Evolutionary conservation across 1,139 yeast genomes (phyloP).

Genomic region (Taiozyma sp.): DNA sequence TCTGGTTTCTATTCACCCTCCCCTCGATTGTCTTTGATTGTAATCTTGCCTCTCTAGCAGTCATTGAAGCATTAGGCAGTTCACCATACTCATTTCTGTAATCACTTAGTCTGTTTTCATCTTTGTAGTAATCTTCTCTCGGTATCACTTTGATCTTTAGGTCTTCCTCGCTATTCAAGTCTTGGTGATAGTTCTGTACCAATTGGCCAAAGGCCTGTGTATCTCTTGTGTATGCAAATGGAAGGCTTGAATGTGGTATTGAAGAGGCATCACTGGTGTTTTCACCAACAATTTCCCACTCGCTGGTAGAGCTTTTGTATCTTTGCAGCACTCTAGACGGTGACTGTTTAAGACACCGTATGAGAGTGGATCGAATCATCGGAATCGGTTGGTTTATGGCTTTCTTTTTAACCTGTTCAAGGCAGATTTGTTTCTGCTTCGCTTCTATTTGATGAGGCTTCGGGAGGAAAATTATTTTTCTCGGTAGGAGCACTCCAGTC

Average conservation of each 20-base stretch:
- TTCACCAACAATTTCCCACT: neutral
- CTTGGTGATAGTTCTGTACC: constrained; percentile 36
- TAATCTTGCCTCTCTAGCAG: constrained; percentile 15
- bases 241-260: constrained; percentile 18
- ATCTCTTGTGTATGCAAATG: constrained; percentile 31
- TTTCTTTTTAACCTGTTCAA: neutral
- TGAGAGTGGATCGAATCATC: neutral
- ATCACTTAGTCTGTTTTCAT: constrained; percentile 21
- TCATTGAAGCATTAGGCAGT: constrained; percentile 26
- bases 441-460: neutral
- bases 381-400: neutral
- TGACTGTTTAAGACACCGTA: neutral
- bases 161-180: constrained; percentile 23
- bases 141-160: constrained; percentile 29
- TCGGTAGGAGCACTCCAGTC: neutral
- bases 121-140: constrained; percentile 23
- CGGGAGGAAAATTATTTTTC: neutral
- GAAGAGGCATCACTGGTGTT: neutral
- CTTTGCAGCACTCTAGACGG: neutral
- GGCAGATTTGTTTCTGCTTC: neutral
- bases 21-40: constrained; percentile 37
- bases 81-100: constrained; percentile 23
- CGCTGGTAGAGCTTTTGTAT: neutral
- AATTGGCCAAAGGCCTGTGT: constrained; percentile 41
- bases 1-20: constrained; percentile 38